Evolutionary conservation across 768 basidiomycete genomes (phyloP).

Genomic region (Hygrocybe coccinea): DNA sequence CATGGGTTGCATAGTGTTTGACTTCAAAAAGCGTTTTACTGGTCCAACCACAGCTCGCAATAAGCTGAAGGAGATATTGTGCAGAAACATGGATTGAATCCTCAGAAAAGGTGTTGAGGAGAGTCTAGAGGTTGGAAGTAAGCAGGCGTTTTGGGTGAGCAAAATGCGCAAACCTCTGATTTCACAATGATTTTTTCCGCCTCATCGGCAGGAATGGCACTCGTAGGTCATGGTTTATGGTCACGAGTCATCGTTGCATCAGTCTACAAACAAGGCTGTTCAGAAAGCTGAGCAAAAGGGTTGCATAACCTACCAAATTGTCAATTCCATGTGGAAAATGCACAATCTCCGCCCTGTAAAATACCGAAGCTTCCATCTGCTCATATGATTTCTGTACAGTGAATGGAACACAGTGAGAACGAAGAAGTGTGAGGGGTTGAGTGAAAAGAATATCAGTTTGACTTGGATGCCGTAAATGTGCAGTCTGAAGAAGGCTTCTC

Average conservation of each 20-base stretch:
- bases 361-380: constrained; percentile 30
- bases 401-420: constrained; percentile 27
- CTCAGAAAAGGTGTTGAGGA: constrained; percentile 26
- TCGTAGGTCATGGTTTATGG: constrained; percentile 4
- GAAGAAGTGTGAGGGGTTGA: constrained; percentile 18
- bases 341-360: constrained; percentile 22
- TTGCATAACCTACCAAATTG: constrained; percentile 24
- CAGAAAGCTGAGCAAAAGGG: not conserved
- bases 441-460: constrained; percentile 27
- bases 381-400: constrained; percentile 25
- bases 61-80: constrained; percentile 24
- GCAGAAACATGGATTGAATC: constrained; percentile 28
- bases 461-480: constrained; percentile 22
- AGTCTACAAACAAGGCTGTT: constrained; percentile 12
- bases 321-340: constrained; percentile 22
- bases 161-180: not conserved
- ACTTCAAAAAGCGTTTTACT: constrained; percentile 23
- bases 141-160: not conserved
- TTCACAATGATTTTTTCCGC: constrained; percentile 5
- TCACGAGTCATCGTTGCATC: too few species aligned
- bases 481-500: constrained; percentile 15
- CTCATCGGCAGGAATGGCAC: constrained; percentile 20
- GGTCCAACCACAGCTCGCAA: constrained; percentile 16
- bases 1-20: constrained; percentile 15
- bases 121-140: constrained; percentile 11